Base-by-base conservation (phyloP, 2,329 filamentous ascomycete species). In the Diplodia sapinea region DNA sequence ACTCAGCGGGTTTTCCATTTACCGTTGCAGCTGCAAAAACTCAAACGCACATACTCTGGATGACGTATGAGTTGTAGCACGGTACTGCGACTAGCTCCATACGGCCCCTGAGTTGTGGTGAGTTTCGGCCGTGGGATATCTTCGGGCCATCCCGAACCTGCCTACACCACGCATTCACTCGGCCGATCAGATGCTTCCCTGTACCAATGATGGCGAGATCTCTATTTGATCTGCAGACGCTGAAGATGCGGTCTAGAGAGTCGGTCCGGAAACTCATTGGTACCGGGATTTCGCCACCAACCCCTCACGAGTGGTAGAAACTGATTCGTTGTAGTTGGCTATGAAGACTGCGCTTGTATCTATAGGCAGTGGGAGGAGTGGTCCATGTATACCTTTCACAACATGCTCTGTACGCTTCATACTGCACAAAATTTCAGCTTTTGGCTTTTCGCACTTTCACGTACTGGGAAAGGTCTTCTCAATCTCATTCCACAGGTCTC, bases 111-210 rank as follows among this genome's bases (percentile, higher is more conserved):
- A 33, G 31, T 33, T 33, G 29, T 36, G 52, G 11, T 55, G 13
- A 36, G 33, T 40, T 57, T 57, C 55, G 55, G 55, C 55, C 55
- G 55, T 36, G 55, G 55, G 11, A 57, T 26, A 57, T 57, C 55
- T 15, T 43, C 55, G 55, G 26, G 55, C 36, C 26, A 9, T 4
- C 7, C 5, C 31, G 13, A 15, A 55, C 8, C 33, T n/a, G n/a
- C 13, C 11, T 20, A 23, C 17, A 36, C 17, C 40, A 43, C 6
- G 5, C 40, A 3, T 43, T 43, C 6, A 43, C 7, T 43, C 40
- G 40, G 40, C 40, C 40, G 13, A 43, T 43, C 40, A 43, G 17
- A 8, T 5, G 6, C 17, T 17, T 15, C 7, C 17, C 17, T 17
- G 15, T 3, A 2, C 17, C 40, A 43, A 43, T 8, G 5, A 43